These are phyloP conservation scores for Biscogniauxia sp. DNA, from an alignment of 2,329 filamentous ascomycete genomes.

Conservation along the genomic window DNA sequence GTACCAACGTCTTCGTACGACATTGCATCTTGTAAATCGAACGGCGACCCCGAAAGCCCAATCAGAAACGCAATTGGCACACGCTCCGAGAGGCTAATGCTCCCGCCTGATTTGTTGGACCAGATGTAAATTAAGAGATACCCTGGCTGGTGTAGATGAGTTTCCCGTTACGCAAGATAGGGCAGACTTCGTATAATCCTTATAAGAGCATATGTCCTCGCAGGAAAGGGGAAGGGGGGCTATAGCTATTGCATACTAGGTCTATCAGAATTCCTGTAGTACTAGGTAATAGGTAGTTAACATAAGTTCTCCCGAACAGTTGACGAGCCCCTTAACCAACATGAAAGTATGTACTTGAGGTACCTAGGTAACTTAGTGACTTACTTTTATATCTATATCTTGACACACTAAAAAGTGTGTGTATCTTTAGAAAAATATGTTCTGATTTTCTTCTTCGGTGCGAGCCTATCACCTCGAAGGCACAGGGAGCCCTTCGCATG, in stretches of 20 bases:
- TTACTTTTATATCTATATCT: too few relatives aligned
- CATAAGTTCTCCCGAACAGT: too few relatives aligned
- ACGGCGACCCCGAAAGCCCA: not conserved
- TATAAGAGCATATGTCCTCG: too few relatives aligned
- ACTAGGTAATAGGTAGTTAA: too few relatives aligned
- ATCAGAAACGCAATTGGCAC: not conserved
- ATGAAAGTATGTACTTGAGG: too few relatives aligned
- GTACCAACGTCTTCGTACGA: not conserved
- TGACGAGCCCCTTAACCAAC: too few relatives aligned
- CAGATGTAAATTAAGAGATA: not conserved
- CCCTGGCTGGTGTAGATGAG: not conserved
- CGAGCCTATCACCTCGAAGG: not conserved
- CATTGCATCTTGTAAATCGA: not conserved
- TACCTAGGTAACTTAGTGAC: too few relatives aligned
- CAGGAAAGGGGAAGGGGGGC: too few relatives aligned
- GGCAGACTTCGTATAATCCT: not conserved
- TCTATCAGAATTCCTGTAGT: too few relatives aligned
- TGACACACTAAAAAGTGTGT: too few relatives aligned
- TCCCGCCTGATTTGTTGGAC: not conserved
- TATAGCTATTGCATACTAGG: too few relatives aligned
- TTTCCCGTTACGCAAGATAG: not conserved
- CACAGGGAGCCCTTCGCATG: not conserved
- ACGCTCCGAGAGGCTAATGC: not conserved
- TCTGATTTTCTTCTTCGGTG: not conserved
- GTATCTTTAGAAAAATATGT: too few relatives aligned